Evolutionary conservation across 78 protist species (phyloP).

Genomic region (Pigoraptor vietnamica): DNA sequence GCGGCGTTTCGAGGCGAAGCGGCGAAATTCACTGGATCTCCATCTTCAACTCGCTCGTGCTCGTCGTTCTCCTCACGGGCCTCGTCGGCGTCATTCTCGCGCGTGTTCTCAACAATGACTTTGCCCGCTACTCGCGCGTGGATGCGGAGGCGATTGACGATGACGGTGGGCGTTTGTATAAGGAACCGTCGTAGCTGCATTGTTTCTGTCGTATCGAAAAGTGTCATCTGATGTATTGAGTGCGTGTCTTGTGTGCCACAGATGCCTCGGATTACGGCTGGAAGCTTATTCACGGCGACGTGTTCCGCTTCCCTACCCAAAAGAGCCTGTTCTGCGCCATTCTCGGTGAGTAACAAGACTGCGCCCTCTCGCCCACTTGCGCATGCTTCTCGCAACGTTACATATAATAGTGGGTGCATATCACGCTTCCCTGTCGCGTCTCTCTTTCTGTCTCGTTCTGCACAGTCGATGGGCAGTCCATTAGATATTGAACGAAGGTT

Average conservation of each 20-base stretch:
- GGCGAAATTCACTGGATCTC: conserved; percentile 94
- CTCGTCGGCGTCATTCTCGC: neutral
- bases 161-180: neutral
- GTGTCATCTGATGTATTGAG: too few relatives aligned
- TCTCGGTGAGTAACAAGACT: conserved; percentile 24
- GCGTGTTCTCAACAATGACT: neutral
- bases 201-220: too few relatives aligned
- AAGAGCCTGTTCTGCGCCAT: conserved; percentile 72
- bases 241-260: neutral
- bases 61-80: conserved; percentile 86
- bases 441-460: neutral
- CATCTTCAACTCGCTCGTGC: conserved; percentile 88
- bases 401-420: too few relatives aligned
- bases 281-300: conserved; percentile 96
- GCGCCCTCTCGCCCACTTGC: too few relatives aligned
- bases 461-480: too few relatives aligned
- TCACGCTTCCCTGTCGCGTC: neutral
- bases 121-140: neutral
- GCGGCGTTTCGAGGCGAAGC: neutral
- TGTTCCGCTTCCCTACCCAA: conserved; percentile 90
- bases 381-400: too few relatives aligned
- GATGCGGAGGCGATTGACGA: neutral
- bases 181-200: neutral
- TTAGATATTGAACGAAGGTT: too few relatives aligned
- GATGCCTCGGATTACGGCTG: conserved; percentile 95